These are phyloP conservation scores for Tylopilus subfusipes DNA, from an alignment of 768 basidiomycete species.

Conservation along the genomic window DNA sequence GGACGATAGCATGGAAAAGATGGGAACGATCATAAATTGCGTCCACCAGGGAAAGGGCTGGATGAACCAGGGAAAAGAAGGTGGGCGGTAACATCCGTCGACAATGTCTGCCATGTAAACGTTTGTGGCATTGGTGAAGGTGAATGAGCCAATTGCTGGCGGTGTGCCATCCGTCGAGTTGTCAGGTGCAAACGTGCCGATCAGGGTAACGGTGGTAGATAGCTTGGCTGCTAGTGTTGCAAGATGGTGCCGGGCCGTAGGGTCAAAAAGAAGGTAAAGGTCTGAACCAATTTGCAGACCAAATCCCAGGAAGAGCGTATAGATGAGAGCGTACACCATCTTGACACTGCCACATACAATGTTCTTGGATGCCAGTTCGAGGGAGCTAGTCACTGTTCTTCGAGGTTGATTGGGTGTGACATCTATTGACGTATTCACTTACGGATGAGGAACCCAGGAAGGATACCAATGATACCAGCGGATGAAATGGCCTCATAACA, in stretches of 20 bases:
- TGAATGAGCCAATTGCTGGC: conserved; percentile 59
- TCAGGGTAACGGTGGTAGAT: conserved; percentile 46
- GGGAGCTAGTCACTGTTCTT: conserved; percentile 66
- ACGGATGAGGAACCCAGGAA: conserved; percentile 87
- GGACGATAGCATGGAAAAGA: conserved; percentile 69
- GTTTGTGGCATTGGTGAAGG: conserved; percentile 55
- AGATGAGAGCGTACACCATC: conserved; percentile 87
- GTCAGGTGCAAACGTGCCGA: conserved; percentile 69
- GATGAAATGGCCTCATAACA: conserved; percentile 93
- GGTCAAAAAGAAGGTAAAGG: conserved; percentile 71
- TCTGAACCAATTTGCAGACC: conserved; percentile 83
- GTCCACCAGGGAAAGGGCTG: conserved; percentile 80
- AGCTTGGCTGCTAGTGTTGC: conserved; percentile 51
- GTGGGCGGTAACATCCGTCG: conserved; percentile 70
- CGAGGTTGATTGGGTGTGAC: conserved; percentile 3
- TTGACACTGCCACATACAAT: conserved; percentile 82
- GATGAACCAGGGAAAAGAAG: conserved; percentile 69
- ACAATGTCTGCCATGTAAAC: conserved; percentile 45
- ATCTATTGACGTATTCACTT: conserved; percentile 24
- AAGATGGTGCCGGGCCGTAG: conserved; percentile 48
- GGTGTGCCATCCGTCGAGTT: conserved; percentile 40
- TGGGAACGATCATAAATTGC: conserved; percentile 69
- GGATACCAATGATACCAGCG: conserved; percentile 79
- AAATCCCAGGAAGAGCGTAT: conserved; percentile 81
- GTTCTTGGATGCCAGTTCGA: conserved; percentile 83